Conservation (phyloP, 768 basidiomycete genomes). For the Podaxis sp. region DNA sequence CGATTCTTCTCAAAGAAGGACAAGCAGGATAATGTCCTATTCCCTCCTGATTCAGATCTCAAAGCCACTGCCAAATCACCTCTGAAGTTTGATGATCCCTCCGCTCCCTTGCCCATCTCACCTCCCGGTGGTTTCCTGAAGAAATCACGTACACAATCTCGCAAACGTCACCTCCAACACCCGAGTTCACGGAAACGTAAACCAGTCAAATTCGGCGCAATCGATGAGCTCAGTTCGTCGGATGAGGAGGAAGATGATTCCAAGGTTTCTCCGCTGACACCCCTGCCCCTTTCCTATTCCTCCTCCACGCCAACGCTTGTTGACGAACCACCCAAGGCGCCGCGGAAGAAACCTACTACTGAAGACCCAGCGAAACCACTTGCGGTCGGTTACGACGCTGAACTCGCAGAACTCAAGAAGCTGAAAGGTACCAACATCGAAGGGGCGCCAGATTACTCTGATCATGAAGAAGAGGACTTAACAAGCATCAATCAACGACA, state of each 20-base stretch:
- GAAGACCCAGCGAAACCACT: slow-evolving; percentile 14
- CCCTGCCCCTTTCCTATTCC: slow-evolving; percentile 20
- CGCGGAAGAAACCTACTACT: slow-evolving; percentile 1
- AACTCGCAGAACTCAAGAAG: slow-evolving; percentile 37
- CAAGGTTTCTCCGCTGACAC: slow-evolving; percentile 9
- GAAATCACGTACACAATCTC: slow-evolving; percentile 23
- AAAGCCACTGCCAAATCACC: slow-evolving; percentile 4
- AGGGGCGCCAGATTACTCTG: slow-evolving; percentile 34
- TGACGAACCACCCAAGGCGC: slow-evolving; percentile 16
- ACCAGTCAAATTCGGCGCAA: slow-evolving; percentile 33
- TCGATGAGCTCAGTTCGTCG: slow-evolving; percentile 19
- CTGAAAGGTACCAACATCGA: slow-evolving; percentile 20
- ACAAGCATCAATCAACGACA: slow-evolving; percentile 7
- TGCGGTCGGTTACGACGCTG: slow-evolving; percentile 38
- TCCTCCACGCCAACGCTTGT: slow-evolving; percentile 32
- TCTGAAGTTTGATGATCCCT: background rate
- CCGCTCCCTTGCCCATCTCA: background rate
- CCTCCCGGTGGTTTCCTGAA: slow-evolving; percentile 20
- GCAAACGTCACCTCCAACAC: slow-evolving; percentile 13
- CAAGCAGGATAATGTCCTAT: slow-evolving; percentile 14
- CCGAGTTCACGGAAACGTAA: slow-evolving; percentile 21
- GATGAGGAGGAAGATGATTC: slow-evolving; percentile 16
- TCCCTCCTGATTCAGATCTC: slow-evolving; percentile 16
- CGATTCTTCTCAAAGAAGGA: slow-evolving; percentile 36
- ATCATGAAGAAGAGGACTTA: slow-evolving; percentile 40